Conservation (phyloP, 2,329 filamentous ascomycete species). For the Colletotrichum truncatum region DNA sequence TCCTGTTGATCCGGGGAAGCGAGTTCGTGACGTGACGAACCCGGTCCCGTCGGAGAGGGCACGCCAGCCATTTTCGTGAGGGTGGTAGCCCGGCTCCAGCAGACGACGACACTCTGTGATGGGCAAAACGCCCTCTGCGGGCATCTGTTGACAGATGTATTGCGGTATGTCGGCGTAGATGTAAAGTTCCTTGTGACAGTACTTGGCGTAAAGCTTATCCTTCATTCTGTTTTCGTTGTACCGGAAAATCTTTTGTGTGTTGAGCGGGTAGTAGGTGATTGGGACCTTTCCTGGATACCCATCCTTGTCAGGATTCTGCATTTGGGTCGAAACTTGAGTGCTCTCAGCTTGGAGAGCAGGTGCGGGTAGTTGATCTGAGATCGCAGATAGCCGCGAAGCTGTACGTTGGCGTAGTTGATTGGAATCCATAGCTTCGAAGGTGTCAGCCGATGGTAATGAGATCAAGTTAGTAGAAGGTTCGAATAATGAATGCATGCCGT, state of each 20-base stretch:
- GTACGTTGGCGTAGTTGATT: not conserved
- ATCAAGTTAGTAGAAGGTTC: not conserved
- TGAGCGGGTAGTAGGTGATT: constrained; percentile 18
- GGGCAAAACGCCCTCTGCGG: not conserved
- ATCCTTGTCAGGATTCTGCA: constrained; percentile 6
- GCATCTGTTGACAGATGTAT: constrained; percentile 17
- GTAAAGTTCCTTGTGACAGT: constrained; percentile 9
- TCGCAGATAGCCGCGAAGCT: not conserved
- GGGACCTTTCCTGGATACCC: constrained; percentile 22
- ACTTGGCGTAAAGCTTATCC: constrained; percentile 18
- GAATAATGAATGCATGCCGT: not conserved
- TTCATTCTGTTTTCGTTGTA: constrained; percentile 19
- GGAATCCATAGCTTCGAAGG: not conserved
- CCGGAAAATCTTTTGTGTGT: constrained; percentile 9
- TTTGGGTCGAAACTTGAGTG: not conserved
- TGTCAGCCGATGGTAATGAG: not conserved
- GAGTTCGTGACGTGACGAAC: constrained; percentile 21
- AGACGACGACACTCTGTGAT: not conserved
- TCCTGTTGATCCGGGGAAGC: constrained; percentile 22
- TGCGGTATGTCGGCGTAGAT: constrained; percentile 23
- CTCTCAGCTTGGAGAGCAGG: not conserved
- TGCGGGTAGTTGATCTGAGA: not conserved
- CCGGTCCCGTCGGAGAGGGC: constrained; percentile 17
- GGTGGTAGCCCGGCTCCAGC: constrained; percentile 20
- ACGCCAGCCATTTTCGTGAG: constrained; percentile 18